Evolutionary conservation across 1,139 yeast species (phyloP), one percentile per base, ranked within the genome.

Genomic region (Sugiyamaella xylanicola): DNA sequence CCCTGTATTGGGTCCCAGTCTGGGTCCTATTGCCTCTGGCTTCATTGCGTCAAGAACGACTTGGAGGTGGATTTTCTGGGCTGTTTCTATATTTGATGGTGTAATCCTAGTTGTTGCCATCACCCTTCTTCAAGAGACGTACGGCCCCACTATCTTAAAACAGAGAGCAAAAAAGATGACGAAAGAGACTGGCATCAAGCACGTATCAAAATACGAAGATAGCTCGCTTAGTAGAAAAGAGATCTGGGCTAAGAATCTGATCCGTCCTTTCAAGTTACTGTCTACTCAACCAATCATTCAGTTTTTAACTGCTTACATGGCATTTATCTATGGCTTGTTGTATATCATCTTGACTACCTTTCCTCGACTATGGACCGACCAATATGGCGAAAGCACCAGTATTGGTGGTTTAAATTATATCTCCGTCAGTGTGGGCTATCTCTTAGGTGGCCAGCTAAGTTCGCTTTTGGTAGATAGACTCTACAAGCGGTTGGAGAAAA

Each of bases 11-110:
- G 92, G 90, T 0, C 87, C 87, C 0, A 81, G 81, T 0, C 67
- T 83, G 49, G 86, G 85, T 0, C 86, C 86, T 0, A 73, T 83
- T 2, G 73, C 81, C 21, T 76, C 83, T 0, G 86, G 86, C 0
- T 82, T 77, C 62, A 79, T 83, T 36, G 83, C 80, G 3, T 74
- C 79, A 57, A 58, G 61, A 40, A 60, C 67, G 3, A 54, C 67
- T 64, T 83, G 87, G 86, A 74, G 78, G 58, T 83, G 87, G 87
- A 77, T 79, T 4, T 83, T 83, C 62, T 81, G 81, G 75, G 76
- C 82, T 9, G 68, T 81, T 42, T 72, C 79, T 19, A 82, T 83
- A 13, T 70, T 81, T 51, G 81, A 79, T 60, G 85, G 81, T 1
- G 73, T 70, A 1, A 70, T 78, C 4, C 79, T 81, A 1, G 60